Evolutionary conservation across 768 basidiomycete species (phyloP), one percentile per base, ranked within the genome.

Genomic region (Xerocomellus amylosporus): DNA sequence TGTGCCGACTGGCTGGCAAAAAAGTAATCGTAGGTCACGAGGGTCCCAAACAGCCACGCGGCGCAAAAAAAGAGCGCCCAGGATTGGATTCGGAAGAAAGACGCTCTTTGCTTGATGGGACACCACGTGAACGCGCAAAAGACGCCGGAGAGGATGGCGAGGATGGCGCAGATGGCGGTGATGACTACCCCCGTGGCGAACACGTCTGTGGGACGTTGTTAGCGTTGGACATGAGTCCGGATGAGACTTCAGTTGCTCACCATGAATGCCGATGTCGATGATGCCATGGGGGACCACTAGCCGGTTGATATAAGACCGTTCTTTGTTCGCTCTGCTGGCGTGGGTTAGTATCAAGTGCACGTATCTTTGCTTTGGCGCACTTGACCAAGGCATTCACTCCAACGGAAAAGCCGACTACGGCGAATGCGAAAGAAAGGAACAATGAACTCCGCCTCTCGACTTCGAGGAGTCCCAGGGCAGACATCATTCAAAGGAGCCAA

Each of bases 11-110:
- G 74, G 52, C 65, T 80, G 20, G 75, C 75, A 56, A 77, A 76
- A 69, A 76, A 76, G 56, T 74, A 61, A 34, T 77, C 76, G 54
- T 77, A 79, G 8, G 77, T 71, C n/a, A 79, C 74, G 54, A 80
- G 71, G 36, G 75, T 71, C 30, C 73, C 79, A 49, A 86, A 71
- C 39, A 85, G 69, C 77, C 77, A 81, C 10, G 71, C 20, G 26
- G 73, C 62, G 60, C 75, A 70, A 61, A 82, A 76, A 34, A 69
- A 65, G 55, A 82, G 70, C 19, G 71, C n/a, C 54, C 61, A 55
- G 40, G 66, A 72, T 60, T 77, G 75, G n/a, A 72, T 19, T 36
- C 59, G 64, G 47, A 77, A 66, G 44, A 40, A 43, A 30, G 36
- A 26, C 1, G 8, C 44, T 37, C 24, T 51, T 13, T 15, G 36